These are phyloP conservation scores for Skeletonema costatum DNA, from an alignment of 108 stramenopile species.

Conservation along the genomic window DNA sequence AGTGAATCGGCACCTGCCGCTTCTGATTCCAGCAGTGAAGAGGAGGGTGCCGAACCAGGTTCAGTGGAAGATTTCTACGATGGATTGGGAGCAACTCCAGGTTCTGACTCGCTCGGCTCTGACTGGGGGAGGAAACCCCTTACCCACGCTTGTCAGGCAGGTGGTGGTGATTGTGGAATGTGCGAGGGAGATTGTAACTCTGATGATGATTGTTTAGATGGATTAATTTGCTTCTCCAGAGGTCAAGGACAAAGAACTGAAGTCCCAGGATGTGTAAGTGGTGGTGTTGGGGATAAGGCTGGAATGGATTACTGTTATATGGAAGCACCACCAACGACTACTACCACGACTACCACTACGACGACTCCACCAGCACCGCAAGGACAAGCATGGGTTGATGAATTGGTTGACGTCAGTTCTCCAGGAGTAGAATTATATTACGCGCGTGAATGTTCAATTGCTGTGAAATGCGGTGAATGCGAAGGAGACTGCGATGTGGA, in stretches of 20 bases:
- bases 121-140: slow-evolving; percentile 32
- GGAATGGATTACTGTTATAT: slow-evolving; percentile 48
- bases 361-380: neutral
- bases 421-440: slow-evolving; percentile 14
- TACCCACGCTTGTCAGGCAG: slow-evolving; percentile 3
- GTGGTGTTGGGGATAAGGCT: slow-evolving; percentile 28
- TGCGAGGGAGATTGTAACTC: slow-evolving; percentile 50
- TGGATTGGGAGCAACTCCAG: neutral
- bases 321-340: slow-evolving; percentile 20
- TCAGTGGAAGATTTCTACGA: neutral
- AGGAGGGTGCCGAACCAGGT: neutral
- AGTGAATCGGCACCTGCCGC: slow-evolving; percentile 2
- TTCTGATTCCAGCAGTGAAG: neutral
- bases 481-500: slow-evolving; percentile 47
- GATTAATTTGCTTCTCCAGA: slow-evolving; percentile 43
- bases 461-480: slow-evolving; percentile 24
- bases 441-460: slow-evolving; percentile 35
- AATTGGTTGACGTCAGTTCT: neutral
- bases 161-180: slow-evolving; percentile 30
- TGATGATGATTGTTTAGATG: slow-evolving; percentile 34
- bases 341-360: slow-evolving; percentile 4
- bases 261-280: slow-evolving; percentile 37
- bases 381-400: neutral
- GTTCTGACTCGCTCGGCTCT: neutral
- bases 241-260: slow-evolving; percentile 31